These are phyloP conservation scores for Hymenochaete sp. DNA, from an alignment of 1,284 basidiomycete species.

Conservation along the genomic window DNA sequence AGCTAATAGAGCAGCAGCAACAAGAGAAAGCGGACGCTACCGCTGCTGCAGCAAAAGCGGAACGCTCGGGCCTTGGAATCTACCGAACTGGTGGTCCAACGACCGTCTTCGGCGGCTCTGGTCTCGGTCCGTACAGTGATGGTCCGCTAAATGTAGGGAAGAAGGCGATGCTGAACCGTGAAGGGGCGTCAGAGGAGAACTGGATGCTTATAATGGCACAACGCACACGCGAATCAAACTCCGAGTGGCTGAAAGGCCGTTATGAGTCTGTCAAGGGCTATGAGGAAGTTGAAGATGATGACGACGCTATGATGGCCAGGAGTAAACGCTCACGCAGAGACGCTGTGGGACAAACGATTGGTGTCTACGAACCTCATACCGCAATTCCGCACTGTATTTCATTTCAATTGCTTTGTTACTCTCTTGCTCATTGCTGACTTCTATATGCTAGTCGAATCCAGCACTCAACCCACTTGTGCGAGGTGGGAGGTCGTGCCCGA, in stretches of 20 bases:
- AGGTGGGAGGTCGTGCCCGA: conserved; percentile 54
- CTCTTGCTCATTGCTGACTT: conserved; percentile 5
- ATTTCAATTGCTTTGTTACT: conserved; percentile 13
- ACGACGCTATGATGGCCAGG: conserved; percentile 22
- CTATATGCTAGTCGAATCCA: conserved; percentile 45
- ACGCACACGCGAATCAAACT: conserved; percentile 52
- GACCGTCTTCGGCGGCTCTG: conserved; percentile 76
- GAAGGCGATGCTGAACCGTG: conserved; percentile 59
- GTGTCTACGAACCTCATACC: conserved; percentile 68
- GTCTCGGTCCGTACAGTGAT: conserved; percentile 78
- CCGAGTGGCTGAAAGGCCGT: conserved; percentile 55
- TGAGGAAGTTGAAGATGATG: conserved; percentile 15
- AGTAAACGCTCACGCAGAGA: conserved; percentile 27
- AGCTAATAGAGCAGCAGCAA: conserved; percentile 62
- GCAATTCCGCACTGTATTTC: conserved; percentile 53
- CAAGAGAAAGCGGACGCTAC: conserved; percentile 37
- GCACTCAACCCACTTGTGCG: conserved; percentile 59
- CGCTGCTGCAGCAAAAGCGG: conserved; percentile 30
- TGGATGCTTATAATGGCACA: conserved; percentile 80
- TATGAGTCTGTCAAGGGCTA: conserved; percentile 45
- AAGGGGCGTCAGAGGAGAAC: conserved; percentile 76
- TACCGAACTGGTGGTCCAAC: conserved; percentile 82
- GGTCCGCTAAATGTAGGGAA: conserved; percentile 71
- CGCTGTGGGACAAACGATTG: conserved; percentile 35
- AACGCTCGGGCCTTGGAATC: conserved; percentile 44